A percentile compares a stretch with the other conserved stretches of the same genome.
These are phyloP conservation scores for Xylaria palmicola DNA, from an alignment of 495 filamentous ascomycete species.

Conservation along the genomic window DNA sequence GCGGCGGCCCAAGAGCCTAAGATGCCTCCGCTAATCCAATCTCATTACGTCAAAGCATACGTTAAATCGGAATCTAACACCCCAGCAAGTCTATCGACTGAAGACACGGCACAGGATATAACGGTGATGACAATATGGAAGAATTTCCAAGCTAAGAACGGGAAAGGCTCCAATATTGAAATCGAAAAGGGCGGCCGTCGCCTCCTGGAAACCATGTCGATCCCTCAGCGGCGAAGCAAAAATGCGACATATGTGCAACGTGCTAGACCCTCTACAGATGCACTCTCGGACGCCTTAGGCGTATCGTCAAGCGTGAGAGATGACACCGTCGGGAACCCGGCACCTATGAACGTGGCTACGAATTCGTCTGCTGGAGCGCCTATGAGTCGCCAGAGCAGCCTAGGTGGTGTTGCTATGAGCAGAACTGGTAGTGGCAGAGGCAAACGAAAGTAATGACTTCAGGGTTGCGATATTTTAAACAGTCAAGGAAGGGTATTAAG, in stretches of 20 bases:
- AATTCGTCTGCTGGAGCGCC: constrained; percentile 35
- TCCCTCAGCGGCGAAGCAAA: constrained; percentile 34
- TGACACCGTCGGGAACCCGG: constrained; percentile 16
- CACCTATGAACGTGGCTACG: constrained; percentile 14
- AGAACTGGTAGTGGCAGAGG: constrained; percentile 38
- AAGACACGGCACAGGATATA: constrained; percentile 60
- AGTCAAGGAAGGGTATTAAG: background rate
- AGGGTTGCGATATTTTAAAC: background rate
- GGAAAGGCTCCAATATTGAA: constrained; percentile 44
- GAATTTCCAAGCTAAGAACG: constrained; percentile 43
- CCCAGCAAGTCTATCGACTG: constrained; percentile 51
- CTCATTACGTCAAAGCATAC: constrained; percentile 51
- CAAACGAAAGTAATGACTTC: constrained; percentile 27
- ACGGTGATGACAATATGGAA: constrained; percentile 53
- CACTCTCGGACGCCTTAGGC: constrained; percentile 40
- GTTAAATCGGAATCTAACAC: constrained; percentile 43
- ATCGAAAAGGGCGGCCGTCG: constrained; percentile 43
- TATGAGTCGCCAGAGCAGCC: constrained; percentile 52
- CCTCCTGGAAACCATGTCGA: constrained; percentile 42
- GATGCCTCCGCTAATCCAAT: constrained; percentile 59
- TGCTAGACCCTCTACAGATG: constrained; percentile 42
- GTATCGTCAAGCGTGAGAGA: constrained; percentile 37
- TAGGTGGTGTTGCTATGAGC: constrained; percentile 51
- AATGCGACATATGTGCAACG: constrained; percentile 43
- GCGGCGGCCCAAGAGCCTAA: constrained; percentile 50